Conservation (phyloP, 306 rosid species). For the Casuarina cunninghamiana region DNA sequence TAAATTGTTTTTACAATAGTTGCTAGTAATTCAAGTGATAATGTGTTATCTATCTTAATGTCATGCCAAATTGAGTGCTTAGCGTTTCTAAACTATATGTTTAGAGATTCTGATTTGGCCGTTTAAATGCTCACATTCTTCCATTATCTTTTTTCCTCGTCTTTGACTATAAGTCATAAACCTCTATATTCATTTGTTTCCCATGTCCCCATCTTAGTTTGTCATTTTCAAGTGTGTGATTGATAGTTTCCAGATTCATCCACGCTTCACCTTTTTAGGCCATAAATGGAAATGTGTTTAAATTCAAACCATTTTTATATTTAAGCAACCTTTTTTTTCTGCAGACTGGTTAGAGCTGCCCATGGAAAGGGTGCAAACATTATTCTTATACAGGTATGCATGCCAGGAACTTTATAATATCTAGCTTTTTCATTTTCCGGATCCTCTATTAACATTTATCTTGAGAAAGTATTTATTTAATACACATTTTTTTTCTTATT, state of each 20-base stretch:
- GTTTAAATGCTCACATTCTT: neutral
- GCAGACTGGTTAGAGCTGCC: constrained; percentile 87
- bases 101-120: neutral
- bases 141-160: neutral
- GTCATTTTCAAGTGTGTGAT: constrained; percentile 2
- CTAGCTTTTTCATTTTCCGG: neutral
- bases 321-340: constrained; percentile 2
- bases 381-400: constrained; percentile 82
- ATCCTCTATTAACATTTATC: neutral
- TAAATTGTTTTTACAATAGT: neutral
- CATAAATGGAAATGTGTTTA: neutral
- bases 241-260: constrained; percentile 18
- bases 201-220: neutral
- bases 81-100: constrained; percentile 11
- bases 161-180: neutral
- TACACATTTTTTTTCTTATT: neutral
- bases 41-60: neutral
- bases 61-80: constrained; percentile 5
- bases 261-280: neutral
- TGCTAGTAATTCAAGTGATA: neutral
- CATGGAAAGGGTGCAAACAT: constrained; percentile 83
- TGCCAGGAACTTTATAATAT: constrained; percentile 13
- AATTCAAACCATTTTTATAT: neutral
- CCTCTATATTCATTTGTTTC: neutral
- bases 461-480: neutral